Conservation (phyloP, 371 early-diverging fungal genomes). For the Smittium culicis region DNA sequence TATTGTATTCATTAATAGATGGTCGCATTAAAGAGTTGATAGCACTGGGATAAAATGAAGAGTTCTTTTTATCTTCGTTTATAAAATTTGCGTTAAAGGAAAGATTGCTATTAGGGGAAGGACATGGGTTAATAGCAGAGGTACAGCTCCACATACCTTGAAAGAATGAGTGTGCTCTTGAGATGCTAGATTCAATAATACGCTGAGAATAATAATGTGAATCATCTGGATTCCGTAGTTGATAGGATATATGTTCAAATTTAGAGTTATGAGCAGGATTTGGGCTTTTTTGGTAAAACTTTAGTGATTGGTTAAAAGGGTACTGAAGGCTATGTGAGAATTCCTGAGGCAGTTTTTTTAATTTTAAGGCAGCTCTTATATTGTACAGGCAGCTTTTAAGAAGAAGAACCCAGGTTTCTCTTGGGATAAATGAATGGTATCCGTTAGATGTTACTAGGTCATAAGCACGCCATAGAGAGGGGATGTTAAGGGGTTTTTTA, state of each 20-base stretch:
- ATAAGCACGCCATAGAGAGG: not conserved
- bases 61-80: not conserved
- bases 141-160: not conserved
- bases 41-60: not conserved
- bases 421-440: not conserved
- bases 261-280: not conserved
- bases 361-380: not conserved
- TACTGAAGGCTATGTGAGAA: not conserved
- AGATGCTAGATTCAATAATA: not conserved
- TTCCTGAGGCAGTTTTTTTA: not conserved
- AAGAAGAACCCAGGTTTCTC: not conserved
- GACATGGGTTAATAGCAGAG: not conserved
- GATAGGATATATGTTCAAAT: not conserved
- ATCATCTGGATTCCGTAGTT: too few relatives aligned
- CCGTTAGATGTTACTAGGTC: not conserved
- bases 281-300: not conserved
- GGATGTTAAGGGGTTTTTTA: not conserved
- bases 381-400: not conserved
- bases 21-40: not conserved
- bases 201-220: too few relatives aligned
- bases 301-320: not conserved
- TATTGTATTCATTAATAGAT: not conserved
- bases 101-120: not conserved
- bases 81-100: not conserved
- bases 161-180: not conserved